phyloP scores from a whole-genome alignment of 163 green algal genomes.

The Scenedesmus sp. region DNA sequence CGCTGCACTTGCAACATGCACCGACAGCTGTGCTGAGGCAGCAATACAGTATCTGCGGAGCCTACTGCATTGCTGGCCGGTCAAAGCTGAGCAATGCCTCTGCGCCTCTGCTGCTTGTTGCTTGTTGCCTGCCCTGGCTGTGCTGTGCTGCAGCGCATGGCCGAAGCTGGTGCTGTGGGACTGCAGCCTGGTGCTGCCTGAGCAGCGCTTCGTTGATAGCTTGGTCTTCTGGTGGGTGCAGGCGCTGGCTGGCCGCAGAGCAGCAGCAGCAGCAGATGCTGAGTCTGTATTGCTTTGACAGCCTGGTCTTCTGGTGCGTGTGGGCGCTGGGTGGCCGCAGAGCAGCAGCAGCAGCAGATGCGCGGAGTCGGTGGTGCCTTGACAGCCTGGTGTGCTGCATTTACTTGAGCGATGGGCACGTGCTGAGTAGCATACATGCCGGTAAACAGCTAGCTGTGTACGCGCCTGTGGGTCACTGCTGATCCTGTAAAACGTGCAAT shows the following conservation, averaged over 20 bases:
- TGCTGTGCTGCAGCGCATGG: not conserved
- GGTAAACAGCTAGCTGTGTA: too few relatives aligned
- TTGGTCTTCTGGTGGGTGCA: constrained; percentile 31
- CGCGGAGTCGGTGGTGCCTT: not conserved
- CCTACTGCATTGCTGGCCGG: not conserved
- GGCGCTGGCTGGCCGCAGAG: not conserved
- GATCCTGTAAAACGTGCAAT: too few relatives aligned
- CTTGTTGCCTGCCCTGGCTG: not conserved
- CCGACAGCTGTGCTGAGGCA: not conserved
- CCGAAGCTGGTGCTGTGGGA: constrained; percentile 27
- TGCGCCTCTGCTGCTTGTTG: not conserved
- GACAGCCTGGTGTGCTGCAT: too few relatives aligned
- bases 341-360: constrained; percentile 5
- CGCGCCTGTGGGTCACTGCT: too few relatives aligned
- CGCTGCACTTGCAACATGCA: not conserved
- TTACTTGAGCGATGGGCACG: too few relatives aligned
- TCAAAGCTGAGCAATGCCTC: not conserved
- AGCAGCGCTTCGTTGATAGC: not conserved
- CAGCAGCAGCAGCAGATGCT: not conserved
- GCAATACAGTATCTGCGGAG: not conserved
- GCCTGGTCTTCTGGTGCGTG: too few relatives aligned
- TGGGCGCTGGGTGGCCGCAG: too few relatives aligned
- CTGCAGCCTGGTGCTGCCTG: constrained; percentile 17
- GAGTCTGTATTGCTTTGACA: too few relatives aligned
- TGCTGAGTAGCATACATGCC: too few relatives aligned